Base-by-base conservation (phyloP, 257 asterid genomes). In the Schizonepeta tenuifolia region DNA sequence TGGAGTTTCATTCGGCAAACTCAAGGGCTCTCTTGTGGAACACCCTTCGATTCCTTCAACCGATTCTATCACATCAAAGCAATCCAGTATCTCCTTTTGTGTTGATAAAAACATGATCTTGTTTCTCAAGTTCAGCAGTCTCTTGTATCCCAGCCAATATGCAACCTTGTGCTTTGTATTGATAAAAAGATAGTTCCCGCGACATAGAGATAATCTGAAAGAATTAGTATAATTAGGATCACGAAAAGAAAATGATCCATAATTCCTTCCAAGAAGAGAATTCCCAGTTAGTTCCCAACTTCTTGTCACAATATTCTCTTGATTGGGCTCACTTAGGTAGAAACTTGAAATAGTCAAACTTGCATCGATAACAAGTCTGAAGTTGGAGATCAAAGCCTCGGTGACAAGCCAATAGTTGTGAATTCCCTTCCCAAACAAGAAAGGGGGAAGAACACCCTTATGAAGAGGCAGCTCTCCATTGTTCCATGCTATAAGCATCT, bases 401-500 rank as follows among this genome's bases (percentile, higher is more conserved):
- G 83, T 73, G 17, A 91, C 44, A 33, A 94, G 79, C 99, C 99
- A 94, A 50, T 69, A 90, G 83, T 86, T 83, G 82, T 94, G 96
- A 75, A 83, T 43, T 22, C 98, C 98, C 77, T 80, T 86, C 33
- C 93, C 87, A 66, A 85, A 88, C 84, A 91, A 61, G 77, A 94
- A 94, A 4, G 97, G 92, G n/a, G 99, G 99, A 21, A 91, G 88
- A 31, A 88, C 87, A 33, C 98, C 99, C 69, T 81, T 83, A 75
- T 94, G 96, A 71, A 94, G 88, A 26, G 99, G 99, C 75, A 86
- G 51, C 60, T 90, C 95, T 72, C 86, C 97, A 50, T 76, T 88
- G 79, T 89, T 94, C 99, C 99, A 94, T 20, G 98, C 97, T 50
- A 94, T 76, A 69, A 94, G 83, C 89, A 88, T 88, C 68, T 83